Base-by-base conservation (phyloP, 2,329 filamentous ascomycete species). In the Botrytis hyacinthi region DNA sequence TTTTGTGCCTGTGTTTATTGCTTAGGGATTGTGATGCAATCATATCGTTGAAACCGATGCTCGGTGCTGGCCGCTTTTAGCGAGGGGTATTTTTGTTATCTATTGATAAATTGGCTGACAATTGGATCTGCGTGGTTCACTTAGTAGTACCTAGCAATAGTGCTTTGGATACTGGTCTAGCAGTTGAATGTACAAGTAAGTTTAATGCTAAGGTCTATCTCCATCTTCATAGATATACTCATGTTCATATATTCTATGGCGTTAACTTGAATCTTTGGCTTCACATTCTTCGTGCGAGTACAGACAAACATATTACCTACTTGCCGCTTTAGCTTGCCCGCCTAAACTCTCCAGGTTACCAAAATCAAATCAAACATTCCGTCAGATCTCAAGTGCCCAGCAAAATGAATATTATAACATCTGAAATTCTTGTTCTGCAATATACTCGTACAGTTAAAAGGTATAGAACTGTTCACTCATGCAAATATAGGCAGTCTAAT, bases 401-500 rank as follows among this genome's bases (percentile, higher is more conserved):
- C 40, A 44, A 20, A 63, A 29, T 7, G 29, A 44, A 29, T 63
- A 63, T 44, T 32, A 32, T 32, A 65, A 46, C 20, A 26, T 65
- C 18, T 65, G 18, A 3, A 65, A 65, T 65, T 65, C 7, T n/a
- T 14, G 10, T 46, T 10, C 40, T 46, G 29, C 61, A 65, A 22
- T 46, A 46, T 46, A 65, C 18, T 46, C n/a, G 18, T 65, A 65
- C 61, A 65, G 40, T 44, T n/a, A 65, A 26, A 16, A 44, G 14
- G 3, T 18, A 57, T 57, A 65, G 18, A 32, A 57, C n/a, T 20
- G 9, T 54, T 40, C 46, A 51, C 26, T 54, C 65, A 61, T 66
- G 60, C 73, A 42, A 40, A 72, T 35, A 68, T n/a, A 72, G 70
- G 42, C 48, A 73, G 40, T 60, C 32, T 73, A 74, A 60, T 75